A percentile compares a stretch with the other conserved stretches of the same genome.
phyloP scores from a whole-genome alignment of 164 flowering plant genomes.

The Stephania yunnanensis region DNA sequence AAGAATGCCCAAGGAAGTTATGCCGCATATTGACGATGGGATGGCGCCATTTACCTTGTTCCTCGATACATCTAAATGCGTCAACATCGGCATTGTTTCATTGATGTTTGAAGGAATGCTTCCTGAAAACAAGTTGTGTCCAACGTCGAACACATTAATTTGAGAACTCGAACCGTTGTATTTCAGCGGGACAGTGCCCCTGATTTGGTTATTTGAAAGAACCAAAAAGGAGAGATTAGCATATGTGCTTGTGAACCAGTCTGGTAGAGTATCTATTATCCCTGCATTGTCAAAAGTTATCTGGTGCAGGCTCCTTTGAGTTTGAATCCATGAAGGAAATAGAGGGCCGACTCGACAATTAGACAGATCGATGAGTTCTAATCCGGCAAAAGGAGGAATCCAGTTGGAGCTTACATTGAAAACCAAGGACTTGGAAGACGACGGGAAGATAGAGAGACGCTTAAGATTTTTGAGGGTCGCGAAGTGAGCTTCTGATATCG shows the following conservation, averaged over 20 bases:
- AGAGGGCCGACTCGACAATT: constrained; percentile 11
- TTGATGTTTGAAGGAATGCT: not conserved
- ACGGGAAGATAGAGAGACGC: not conserved
- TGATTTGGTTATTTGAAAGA: constrained; percentile 11
- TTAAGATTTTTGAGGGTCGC: constrained; percentile 1
- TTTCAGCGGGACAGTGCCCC: not conserved
- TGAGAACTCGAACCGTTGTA: not conserved
- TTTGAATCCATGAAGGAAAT: constrained; percentile 16
- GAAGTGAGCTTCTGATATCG: constrained; percentile 8
- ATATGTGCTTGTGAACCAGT: constrained; percentile 17
- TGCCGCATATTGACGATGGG: not conserved
- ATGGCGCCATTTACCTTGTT: not conserved
- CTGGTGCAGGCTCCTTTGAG: constrained; percentile 6
- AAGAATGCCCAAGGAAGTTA: not conserved
- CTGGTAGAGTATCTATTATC: constrained; percentile 19
- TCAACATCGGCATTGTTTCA: too few species aligned
- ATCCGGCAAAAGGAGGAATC: constrained; percentile 9
- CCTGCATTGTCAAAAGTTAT: constrained; percentile 3
- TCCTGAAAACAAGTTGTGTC: constrained; percentile 1
- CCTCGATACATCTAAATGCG: not conserved
- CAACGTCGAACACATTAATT: not conserved
- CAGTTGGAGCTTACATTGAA: constrained; percentile 1
- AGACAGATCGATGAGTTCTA: not conserved
- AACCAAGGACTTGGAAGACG: not conserved
- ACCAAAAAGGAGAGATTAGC: not conserved